These are phyloP conservation scores for Xylariaceae sp. DNA, from an alignment of 2,329 filamentous ascomycete genomes.

Conservation along the genomic window DNA sequence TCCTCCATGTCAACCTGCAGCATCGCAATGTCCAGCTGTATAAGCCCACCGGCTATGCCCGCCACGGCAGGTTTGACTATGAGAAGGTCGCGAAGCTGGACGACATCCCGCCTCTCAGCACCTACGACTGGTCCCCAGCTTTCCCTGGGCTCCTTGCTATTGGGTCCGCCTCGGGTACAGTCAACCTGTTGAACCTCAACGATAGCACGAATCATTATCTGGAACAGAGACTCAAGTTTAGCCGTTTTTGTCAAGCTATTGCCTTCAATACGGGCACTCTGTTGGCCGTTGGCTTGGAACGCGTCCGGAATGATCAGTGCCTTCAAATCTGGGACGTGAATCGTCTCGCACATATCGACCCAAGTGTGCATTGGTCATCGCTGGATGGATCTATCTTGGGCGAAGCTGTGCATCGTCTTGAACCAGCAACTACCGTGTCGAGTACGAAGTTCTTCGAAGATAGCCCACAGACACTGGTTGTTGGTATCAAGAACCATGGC, in stretches of 20 bases:
- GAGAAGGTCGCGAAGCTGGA: constrained; percentile 54
- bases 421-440: constrained; percentile 68
- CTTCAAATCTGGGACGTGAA: constrained; percentile 79
- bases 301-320: constrained; percentile 75
- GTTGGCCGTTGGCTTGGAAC: constrained; percentile 72
- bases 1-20: constrained; percentile 61
- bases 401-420: constrained; percentile 54
- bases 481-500: constrained; percentile 69
- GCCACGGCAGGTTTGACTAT: constrained; percentile 53
- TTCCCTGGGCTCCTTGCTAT: constrained; percentile 65
- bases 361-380: constrained; percentile 46
- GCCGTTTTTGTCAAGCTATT: constrained; percentile 74
- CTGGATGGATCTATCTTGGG: constrained; percentile 44
- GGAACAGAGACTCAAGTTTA: constrained; percentile 67
- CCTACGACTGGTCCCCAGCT: constrained; percentile 62
- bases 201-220: constrained; percentile 60
- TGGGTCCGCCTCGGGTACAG: constrained; percentile 68
- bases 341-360: constrained; percentile 48
- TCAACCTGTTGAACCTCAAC: constrained; percentile 68
- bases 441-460: constrained; percentile 78
- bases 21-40: constrained; percentile 59
- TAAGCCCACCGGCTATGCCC: constrained; percentile 55
- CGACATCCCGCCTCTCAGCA: constrained; percentile 58
- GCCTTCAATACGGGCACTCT: constrained; percentile 69
- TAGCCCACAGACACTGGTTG: constrained; percentile 68